Conservation (phyloP, 352 stramenopile species). For the Phytophthora kernoviae region DNA sequence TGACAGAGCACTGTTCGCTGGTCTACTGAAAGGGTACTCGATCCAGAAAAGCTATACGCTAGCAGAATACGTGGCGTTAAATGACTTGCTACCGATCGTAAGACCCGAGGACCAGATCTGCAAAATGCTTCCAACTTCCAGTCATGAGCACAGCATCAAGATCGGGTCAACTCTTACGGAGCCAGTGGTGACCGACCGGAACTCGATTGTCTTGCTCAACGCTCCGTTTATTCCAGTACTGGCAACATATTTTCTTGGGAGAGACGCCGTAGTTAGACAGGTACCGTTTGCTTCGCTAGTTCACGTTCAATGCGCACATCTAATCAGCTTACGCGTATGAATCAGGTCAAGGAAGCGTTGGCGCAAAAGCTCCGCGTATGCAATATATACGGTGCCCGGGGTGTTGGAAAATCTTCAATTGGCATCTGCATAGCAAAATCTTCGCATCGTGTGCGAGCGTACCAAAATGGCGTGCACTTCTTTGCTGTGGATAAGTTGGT, state of each 20-base stretch:
- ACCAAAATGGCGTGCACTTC: slow-evolving; percentile 62
- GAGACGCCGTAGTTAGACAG: slow-evolving; percentile 53
- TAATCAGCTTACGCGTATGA: slow-evolving; percentile 7
- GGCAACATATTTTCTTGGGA: slow-evolving; percentile 54
- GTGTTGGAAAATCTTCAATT: slow-evolving; percentile 67
- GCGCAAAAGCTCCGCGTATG: slow-evolving; percentile 51
- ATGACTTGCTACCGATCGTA: slow-evolving; percentile 40
- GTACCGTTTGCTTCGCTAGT: slow-evolving; percentile 22
- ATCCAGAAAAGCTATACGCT: slow-evolving; percentile 43
- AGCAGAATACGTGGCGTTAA: slow-evolving; percentile 48
- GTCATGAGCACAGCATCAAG: slow-evolving; percentile 18
- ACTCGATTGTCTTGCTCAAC: slow-evolving; percentile 42
- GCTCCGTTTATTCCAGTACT: slow-evolving; percentile 61
- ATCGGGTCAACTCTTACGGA: slow-evolving; percentile 21
- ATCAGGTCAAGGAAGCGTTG: slow-evolving; percentile 37
- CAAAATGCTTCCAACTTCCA: slow-evolving; percentile 29
- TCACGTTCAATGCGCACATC: slow-evolving; percentile 1
- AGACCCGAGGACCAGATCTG: slow-evolving; percentile 34
- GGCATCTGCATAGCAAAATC: slow-evolving; percentile 61
- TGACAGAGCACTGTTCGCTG: slow-evolving; percentile 54
- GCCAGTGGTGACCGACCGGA: slow-evolving; percentile 13
- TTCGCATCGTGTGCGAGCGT: slow-evolving; percentile 41
- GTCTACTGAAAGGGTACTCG: slow-evolving; percentile 45
- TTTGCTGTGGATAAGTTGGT: slow-evolving; percentile 52
- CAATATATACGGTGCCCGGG: slow-evolving; percentile 46